A percentile compares a stretch with the other conserved stretches of the same genome.
Evolutionary conservation across 768 basidiomycete species (phyloP).

Genomic region (Rhizopogon rudus): DNA sequence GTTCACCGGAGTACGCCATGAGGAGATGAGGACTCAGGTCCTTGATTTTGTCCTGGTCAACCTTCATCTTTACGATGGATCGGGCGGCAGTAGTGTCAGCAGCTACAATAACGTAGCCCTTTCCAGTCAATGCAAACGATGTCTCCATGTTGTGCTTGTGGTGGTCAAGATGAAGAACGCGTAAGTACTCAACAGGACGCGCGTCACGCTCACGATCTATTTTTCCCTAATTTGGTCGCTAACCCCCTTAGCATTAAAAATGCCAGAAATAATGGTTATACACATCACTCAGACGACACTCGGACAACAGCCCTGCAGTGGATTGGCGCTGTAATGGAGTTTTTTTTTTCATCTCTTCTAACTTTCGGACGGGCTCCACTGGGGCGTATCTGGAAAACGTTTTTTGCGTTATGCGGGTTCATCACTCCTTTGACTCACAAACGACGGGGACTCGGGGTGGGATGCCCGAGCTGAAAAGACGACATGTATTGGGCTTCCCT

Average conservation of each 20-base stretch:
- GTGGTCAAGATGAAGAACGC: constrained; percentile 10
- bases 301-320: too few relatives aligned
- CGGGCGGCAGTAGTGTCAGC: constrained; percentile 86
- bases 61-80: constrained; percentile 97
- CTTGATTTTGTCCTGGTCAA: constrained; percentile 96
- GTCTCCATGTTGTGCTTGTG: constrained; percentile 64
- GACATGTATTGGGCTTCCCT: too few relatives aligned
- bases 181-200: constrained; percentile 20
- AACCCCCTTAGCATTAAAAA: constrained; percentile 1
- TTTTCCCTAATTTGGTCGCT: constrained; percentile 11
- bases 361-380: too few relatives aligned
- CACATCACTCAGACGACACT: too few relatives aligned
- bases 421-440: too few relatives aligned
- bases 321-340: too few relatives aligned
- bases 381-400: too few relatives aligned
- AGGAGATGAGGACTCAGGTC: constrained; percentile 83
- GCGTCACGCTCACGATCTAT: constrained; percentile 17
- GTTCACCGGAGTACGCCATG: constrained; percentile 94
- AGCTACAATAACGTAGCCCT: constrained; percentile 90
- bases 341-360: too few relatives aligned
- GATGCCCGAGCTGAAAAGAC: too few relatives aligned
- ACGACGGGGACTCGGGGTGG: too few relatives aligned
- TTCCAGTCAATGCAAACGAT: constrained; percentile 87
- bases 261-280: not conserved
- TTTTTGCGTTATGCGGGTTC: too few relatives aligned